Evolutionary conservation across 2,329 filamentous ascomycete species (phyloP).

Genomic region (Aureobasidium sp.): DNA sequence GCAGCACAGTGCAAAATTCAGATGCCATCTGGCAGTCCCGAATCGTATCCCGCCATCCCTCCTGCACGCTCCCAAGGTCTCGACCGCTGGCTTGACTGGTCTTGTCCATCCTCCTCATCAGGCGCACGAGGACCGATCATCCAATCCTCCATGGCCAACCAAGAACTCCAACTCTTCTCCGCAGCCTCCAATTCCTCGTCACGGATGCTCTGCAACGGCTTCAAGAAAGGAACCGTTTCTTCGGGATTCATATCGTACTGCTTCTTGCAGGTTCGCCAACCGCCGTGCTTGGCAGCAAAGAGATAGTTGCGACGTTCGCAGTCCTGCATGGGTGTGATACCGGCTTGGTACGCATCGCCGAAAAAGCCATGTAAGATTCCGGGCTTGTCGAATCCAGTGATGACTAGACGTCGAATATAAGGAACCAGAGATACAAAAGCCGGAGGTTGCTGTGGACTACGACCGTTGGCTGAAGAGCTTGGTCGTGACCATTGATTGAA

Average conservation of each 20-base stretch:
- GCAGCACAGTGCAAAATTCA: not conserved
- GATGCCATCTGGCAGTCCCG: conserved; percentile 1
- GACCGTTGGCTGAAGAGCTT: conserved; percentile 30
- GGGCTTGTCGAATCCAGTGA: conserved; percentile 81
- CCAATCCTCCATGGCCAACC: conserved; percentile 97
- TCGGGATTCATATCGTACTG: conserved; percentile 72
- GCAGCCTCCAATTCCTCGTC: conserved; percentile 75
- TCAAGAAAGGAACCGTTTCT: conserved; percentile 80
- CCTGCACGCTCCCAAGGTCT: conserved; percentile 4
- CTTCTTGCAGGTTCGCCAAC: conserved; percentile 80
- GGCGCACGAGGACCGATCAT: conserved; percentile 64
- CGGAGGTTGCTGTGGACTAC: conserved; percentile 20
- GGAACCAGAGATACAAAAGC: conserved; percentile 64
- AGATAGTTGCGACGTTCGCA: conserved; percentile 89
- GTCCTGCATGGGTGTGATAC: conserved; percentile 75
- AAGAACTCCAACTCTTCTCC: conserved; percentile 83
- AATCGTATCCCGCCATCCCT: not conserved
- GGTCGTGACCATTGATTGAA: conserved; percentile 23
- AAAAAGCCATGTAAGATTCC: conserved; percentile 92
- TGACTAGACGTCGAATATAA: conserved; percentile 81
- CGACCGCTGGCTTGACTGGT: not conserved
- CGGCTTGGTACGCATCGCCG: conserved; percentile 80
- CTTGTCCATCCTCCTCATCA: not conserved
- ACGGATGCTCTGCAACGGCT: conserved; percentile 66
- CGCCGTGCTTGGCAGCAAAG: conserved; percentile 87